Percentiles rank a stretch among this genome's conserved stretches.
These are phyloP conservation scores for Penicillium sp. DNA, from an alignment of 2,329 filamentous ascomycete genomes.

Conservation along the genomic window DNA sequence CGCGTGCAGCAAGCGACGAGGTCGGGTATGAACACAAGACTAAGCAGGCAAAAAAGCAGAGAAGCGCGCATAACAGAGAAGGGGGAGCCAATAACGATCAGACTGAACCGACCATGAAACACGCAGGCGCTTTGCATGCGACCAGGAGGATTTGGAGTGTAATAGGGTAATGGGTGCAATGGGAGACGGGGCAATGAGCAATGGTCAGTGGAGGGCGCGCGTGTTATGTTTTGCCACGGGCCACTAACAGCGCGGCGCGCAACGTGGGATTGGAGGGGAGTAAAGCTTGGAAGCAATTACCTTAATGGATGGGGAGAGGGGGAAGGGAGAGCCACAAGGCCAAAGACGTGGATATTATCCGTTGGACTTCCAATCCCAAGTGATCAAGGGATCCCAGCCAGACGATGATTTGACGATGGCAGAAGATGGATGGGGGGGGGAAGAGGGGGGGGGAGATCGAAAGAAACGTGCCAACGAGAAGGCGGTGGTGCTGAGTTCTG, in stretches of 20 bases:
- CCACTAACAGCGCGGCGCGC: conserved; percentile 27
- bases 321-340: conserved; percentile 8
- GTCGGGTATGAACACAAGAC: conserved; percentile 21
- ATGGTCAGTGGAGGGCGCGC: conserved; percentile 19
- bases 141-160: conserved; percentile 1
- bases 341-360: conserved; percentile 25
- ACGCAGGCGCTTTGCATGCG: conserved; percentile 22
- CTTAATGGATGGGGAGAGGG: conserved; percentile 12
- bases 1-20: conserved; percentile 16
- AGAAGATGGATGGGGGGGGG: conserved; percentile 17
- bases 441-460: conserved; percentile 19
- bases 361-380: conserved; percentile 24
- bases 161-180: conserved; percentile 2
- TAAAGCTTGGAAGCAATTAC: conserved; percentile 19
- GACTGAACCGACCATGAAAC: conserved; percentile 15
- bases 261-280: conserved; percentile 31
- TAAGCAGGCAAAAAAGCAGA: conserved; percentile 7
- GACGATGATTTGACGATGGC: conserved; percentile 29
- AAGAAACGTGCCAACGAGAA: conserved; percentile 30
- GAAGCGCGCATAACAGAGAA: conserved; percentile 14
- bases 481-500: conserved; percentile 17
- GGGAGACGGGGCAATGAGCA: conserved; percentile 2
- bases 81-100: conserved; percentile 22
- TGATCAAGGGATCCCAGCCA: conserved; percentile 29
- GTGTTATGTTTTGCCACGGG: conserved; percentile 35